These are phyloP conservation scores for Ogataea hybrid DNA, from an alignment of 1,139 yeast species.

Conservation along the genomic window DNA sequence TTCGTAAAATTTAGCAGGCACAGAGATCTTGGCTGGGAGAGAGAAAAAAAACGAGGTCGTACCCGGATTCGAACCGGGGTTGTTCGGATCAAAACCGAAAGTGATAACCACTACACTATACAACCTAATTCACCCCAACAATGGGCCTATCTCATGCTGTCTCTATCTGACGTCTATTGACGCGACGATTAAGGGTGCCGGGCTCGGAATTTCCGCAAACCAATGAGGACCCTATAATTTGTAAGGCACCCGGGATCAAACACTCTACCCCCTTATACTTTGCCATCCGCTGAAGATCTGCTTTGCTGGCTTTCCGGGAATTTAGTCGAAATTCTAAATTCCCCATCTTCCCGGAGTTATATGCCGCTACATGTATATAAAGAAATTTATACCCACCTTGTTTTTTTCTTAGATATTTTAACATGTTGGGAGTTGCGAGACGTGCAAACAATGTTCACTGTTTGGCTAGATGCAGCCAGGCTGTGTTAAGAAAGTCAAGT, in stretches of 20 bases:
- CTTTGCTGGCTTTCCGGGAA: not conserved
- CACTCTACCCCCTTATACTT: not conserved
- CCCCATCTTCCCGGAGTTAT: slow-evolving; percentile 8
- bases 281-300: not conserved
- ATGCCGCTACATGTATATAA: slow-evolving; percentile 6
- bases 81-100: slow-evolving; percentile 74
- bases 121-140: slow-evolving; percentile 32
- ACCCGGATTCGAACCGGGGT: slow-evolving; percentile 98
- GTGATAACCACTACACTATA: slow-evolving; percentile 69
- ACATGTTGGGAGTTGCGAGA: slow-evolving; percentile 9
- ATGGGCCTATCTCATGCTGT: slow-evolving; percentile 71
- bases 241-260: not conserved
- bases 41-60: slow-evolving; percentile 56
- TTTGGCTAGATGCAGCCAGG: slow-evolving; percentile 3
- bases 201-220: slow-evolving; percentile 9
- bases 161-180: not conserved
- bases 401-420: slow-evolving; percentile 5
- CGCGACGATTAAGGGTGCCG: slow-evolving; percentile 11
- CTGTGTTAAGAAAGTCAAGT: not conserved
- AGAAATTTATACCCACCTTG: slow-evolving; percentile 8
- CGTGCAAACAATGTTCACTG: slow-evolving; percentile 5
- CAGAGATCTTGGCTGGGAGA: too few relatives aligned
- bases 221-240: slow-evolving; percentile 4
- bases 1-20: too few relatives aligned
- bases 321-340: not conserved